Conservation (phyloP, 2,329 filamentous ascomycete species). For the Fusarium praegraminearum region DNA sequence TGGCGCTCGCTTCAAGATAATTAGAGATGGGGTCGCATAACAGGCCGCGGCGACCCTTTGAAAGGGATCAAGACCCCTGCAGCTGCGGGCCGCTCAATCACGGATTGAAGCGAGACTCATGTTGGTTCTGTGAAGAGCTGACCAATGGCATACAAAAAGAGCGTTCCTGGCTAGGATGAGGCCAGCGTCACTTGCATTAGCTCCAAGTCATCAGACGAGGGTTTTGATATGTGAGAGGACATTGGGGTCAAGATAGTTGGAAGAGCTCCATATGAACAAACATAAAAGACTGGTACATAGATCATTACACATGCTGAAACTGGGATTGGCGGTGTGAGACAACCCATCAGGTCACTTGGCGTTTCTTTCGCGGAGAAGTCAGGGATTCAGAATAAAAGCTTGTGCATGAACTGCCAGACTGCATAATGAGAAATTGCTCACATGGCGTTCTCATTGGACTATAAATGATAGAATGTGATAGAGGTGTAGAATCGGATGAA, state of each 20-base stretch:
- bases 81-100: constrained; percentile 46
- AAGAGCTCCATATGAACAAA: neutral
- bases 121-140: constrained; percentile 36
- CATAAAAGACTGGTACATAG: neutral
- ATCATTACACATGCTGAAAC: neutral
- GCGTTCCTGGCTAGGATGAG: constrained; percentile 44
- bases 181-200: constrained; percentile 48
- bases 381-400: neutral
- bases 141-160: constrained; percentile 38
- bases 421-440: neutral
- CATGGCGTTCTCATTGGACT: constrained; percentile 2
- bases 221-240: constrained; percentile 20
- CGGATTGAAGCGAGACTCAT: constrained; percentile 37
- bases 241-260: constrained; percentile 1
- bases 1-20: constrained; percentile 21
- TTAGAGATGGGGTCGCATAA: constrained; percentile 42
- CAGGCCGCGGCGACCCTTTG: constrained; percentile 38
- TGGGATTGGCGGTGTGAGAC: neutral
- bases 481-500: constrained; percentile 14
- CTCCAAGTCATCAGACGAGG: constrained; percentile 40
- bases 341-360: neutral
- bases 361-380: neutral
- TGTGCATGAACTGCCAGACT: constrained; percentile 22
- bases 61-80: constrained; percentile 40
- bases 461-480: constrained; percentile 15